A percentile compares a stretch with the other conserved stretches of the same genome.
phyloP scores from a whole-genome alignment of 2,329 filamentous ascomycete species.

The Rutstroemia sp. region DNA sequence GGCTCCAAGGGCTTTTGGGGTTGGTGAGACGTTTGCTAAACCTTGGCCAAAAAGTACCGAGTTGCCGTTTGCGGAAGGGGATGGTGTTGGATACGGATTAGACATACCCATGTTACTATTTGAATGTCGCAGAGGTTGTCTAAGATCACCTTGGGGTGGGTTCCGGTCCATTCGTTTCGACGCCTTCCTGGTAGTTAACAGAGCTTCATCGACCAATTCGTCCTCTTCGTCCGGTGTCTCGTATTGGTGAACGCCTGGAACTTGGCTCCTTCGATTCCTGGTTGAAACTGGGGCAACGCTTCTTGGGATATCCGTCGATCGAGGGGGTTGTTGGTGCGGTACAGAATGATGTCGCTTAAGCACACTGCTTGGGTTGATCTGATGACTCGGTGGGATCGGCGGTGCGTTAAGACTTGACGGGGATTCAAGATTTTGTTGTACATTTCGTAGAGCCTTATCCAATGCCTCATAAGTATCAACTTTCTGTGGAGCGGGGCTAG shows the following conservation, averaged over 20 bases:
- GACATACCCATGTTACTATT: slow-evolving; percentile 54
- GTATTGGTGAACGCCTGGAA: slow-evolving; percentile 70
- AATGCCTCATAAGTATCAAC: slow-evolving; percentile 52
- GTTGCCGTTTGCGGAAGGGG: slow-evolving; percentile 78
- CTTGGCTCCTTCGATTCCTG: slow-evolving; percentile 71
- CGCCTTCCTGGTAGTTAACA: slow-evolving; percentile 68
- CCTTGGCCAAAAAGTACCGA: slow-evolving; percentile 62
- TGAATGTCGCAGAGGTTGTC: slow-evolving; percentile 51
- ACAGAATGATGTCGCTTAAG: slow-evolving; percentile 60
- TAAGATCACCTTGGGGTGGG: slow-evolving; percentile 32
- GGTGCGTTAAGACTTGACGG: slow-evolving; percentile 27
- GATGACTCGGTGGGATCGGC: slow-evolving; percentile 47
- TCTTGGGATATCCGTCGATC: slow-evolving; percentile 55
- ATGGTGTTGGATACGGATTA: slow-evolving; percentile 58
- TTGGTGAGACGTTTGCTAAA: slow-evolving; percentile 38
- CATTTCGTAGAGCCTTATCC: slow-evolving; percentile 49
- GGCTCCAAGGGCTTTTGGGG: slow-evolving; percentile 34
- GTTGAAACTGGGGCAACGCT: slow-evolving; percentile 60
- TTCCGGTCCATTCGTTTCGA: slow-evolving; percentile 59
- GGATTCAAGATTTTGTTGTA: slow-evolving; percentile 42
- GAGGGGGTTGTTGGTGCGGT: slow-evolving; percentile 47
- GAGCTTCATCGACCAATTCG: slow-evolving; percentile 83
- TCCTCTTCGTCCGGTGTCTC: slow-evolving; percentile 96
- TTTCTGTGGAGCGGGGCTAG: slow-evolving; percentile 41
- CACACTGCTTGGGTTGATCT: slow-evolving; percentile 41